Evolutionary conservation across 1,284 basidiomycete species (phyloP).

Genomic region (Earliella scabrosa): DNA sequence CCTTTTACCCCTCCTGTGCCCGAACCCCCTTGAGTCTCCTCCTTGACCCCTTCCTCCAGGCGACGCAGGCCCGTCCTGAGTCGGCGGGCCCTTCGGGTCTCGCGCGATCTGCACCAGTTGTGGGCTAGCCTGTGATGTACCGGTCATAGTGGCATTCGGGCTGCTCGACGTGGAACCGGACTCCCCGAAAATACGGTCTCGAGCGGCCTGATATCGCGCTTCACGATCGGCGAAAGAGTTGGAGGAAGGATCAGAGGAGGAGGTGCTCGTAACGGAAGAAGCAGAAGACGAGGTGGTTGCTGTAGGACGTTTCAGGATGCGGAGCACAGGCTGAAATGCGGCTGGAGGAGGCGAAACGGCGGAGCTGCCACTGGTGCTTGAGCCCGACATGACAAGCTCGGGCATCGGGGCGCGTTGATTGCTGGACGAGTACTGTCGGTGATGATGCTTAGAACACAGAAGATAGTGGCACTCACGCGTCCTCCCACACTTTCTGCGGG

Average conservation of each 20-base stretch:
- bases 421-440: slow-evolving; percentile 28
- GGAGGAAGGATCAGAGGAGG: neutral
- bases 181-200: slow-evolving; percentile 41
- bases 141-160: neutral
- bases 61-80: neutral
- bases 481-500: slow-evolving; percentile 45
- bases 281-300: slow-evolving; percentile 21
- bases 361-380: slow-evolving; percentile 28
- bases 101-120: slow-evolving; percentile 12
- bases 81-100: slow-evolving; percentile 12
- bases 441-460: neutral
- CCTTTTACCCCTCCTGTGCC: slow-evolving; percentile 14
- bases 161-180: neutral
- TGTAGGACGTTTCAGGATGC: slow-evolving; percentile 42
- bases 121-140: neutral
- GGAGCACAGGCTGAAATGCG: slow-evolving; percentile 40
- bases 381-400: slow-evolving; percentile 42
- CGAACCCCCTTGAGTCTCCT: slow-evolving; percentile 10
- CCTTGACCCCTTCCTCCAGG: neutral
- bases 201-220: slow-evolving; percentile 43
- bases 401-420: slow-evolving; percentile 52
- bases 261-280: neutral
- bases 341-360: slow-evolving; percentile 37
- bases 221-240: slow-evolving; percentile 40
- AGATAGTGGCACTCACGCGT: slow-evolving; percentile 42